Percentiles rank a stretch among this genome's conserved stretches.
Conservation (phyloP, 208 protist genomes). For the Trypanosoma melophagium region DNA sequence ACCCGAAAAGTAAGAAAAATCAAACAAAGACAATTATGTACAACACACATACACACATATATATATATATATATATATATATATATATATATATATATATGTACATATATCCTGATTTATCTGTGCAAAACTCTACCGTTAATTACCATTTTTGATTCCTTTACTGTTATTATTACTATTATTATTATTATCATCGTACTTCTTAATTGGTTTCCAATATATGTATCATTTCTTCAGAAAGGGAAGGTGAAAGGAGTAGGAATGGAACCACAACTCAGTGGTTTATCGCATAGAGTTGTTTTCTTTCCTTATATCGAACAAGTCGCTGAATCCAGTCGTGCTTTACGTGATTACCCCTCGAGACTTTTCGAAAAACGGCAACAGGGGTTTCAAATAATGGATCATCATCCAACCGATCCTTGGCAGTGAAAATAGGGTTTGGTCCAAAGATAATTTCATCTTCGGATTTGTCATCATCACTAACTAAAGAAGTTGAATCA, state of each 20-base stretch:
- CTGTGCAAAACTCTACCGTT: no score
- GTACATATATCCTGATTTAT: no score
- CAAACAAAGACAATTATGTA: neutral
- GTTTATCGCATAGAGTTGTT: conserved; percentile 17
- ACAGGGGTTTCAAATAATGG: conserved; percentile 25
- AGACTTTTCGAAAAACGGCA: conserved; percentile 4
- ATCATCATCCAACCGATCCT: conserved; percentile 20
- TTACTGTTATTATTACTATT: no score
- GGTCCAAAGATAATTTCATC: conserved; percentile 3
- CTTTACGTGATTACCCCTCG: neutral
- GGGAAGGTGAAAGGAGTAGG: no score
- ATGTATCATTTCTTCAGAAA: no score
- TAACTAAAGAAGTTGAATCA: neutral
- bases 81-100: no score
- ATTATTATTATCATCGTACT: no score
- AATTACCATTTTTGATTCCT: no score
- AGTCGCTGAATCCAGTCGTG: conserved; percentile 31
- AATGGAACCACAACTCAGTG: neutral
- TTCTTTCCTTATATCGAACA: neutral
- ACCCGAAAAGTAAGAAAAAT: neutral
- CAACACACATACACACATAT: neutral
- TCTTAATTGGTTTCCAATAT: no score
- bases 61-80: conserved; percentile 15
- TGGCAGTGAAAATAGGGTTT: conserved; percentile 20
- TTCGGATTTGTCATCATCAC: neutral